Evolutionary conservation across 1,139 yeast genomes (phyloP).

Genomic region (Suhomyces yuchorum): DNA sequence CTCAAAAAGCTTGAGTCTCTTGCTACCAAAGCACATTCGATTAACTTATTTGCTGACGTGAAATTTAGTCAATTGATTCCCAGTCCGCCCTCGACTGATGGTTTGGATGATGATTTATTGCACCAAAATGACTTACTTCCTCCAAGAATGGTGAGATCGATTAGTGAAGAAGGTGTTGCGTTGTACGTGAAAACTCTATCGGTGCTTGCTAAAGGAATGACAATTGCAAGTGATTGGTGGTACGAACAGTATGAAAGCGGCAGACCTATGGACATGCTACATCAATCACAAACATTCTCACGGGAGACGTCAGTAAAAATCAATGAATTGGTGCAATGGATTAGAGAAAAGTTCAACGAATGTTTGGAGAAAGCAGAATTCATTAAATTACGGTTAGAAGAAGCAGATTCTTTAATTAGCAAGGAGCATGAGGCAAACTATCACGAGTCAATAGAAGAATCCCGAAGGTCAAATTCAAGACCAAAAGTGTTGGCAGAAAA

Average conservation of each 20-base stretch:
- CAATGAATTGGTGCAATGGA: conserved; percentile 89
- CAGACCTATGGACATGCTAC: neutral
- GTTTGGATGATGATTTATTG: conserved; percentile 42
- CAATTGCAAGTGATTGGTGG: conserved; percentile 89
- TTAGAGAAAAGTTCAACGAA: conserved; percentile 85
- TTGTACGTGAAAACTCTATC: conserved; percentile 83
- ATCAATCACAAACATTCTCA: conserved; percentile 3
- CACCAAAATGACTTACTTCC: conserved; percentile 53
- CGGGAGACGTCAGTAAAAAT: conserved; percentile 45
- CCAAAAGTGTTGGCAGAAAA: conserved; percentile 68
- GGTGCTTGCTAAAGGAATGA: conserved; percentile 82
- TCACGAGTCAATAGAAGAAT: neutral
- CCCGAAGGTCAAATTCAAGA: neutral
- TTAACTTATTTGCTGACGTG: conserved; percentile 86
- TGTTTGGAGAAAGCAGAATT: conserved; percentile 86
- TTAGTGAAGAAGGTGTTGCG: conserved; percentile 86
- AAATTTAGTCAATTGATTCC: conserved; percentile 85
- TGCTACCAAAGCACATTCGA: conserved; percentile 89
- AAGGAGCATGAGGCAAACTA: conserved; percentile 12
- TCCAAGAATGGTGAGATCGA: conserved; percentile 56
- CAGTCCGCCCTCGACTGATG: conserved; percentile 62
- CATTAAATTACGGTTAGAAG: conserved; percentile 57
- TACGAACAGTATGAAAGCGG: conserved; percentile 40
- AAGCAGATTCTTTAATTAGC: conserved; percentile 41
- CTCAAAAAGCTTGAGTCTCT: conserved; percentile 64